Evolutionary conservation across 2,329 filamentous ascomycete genomes (phyloP).

Genomic region (Aureobasidium lini): DNA sequence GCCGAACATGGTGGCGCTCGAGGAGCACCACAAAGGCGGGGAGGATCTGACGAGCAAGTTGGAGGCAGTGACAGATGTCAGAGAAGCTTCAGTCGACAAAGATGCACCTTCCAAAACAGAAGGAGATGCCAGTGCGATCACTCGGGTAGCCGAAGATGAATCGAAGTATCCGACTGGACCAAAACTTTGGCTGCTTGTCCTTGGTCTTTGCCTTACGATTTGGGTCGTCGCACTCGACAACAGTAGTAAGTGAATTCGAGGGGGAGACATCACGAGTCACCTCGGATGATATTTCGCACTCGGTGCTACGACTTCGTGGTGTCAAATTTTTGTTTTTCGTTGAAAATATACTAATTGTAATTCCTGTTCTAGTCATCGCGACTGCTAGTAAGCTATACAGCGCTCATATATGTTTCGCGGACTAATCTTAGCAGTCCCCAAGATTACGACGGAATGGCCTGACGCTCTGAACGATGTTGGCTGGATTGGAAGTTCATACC

Average conservation of each 20-base stretch:
- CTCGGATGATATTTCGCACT: no score
- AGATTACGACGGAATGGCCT: slow-evolving; percentile 34
- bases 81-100: not conserved
- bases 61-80: not conserved
- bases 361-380: slow-evolving; percentile 23
- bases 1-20: not conserved
- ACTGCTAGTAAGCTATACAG: slow-evolving; percentile 23
- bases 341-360: not conserved
- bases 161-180: slow-evolving; percentile 30
- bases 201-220: slow-evolving; percentile 17
- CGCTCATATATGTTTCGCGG: not conserved
- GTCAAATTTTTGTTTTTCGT: no score
- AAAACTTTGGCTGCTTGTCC: slow-evolving; percentile 25
- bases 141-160: slow-evolving; percentile 25
- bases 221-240: slow-evolving; percentile 27
- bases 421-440: slow-evolving; percentile 22
- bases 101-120: not conserved
- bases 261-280: no score
- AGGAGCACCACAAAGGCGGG: not conserved
- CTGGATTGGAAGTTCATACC: slow-evolving; percentile 36
- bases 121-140: not conserved
- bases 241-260: slow-evolving; percentile 20
- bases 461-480: slow-evolving; percentile 32
- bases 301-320: no score
- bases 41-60: not conserved